Conservation (phyloP, 2,329 filamentous ascomycete species). For the Ceratocystis harringtonii region DNA sequence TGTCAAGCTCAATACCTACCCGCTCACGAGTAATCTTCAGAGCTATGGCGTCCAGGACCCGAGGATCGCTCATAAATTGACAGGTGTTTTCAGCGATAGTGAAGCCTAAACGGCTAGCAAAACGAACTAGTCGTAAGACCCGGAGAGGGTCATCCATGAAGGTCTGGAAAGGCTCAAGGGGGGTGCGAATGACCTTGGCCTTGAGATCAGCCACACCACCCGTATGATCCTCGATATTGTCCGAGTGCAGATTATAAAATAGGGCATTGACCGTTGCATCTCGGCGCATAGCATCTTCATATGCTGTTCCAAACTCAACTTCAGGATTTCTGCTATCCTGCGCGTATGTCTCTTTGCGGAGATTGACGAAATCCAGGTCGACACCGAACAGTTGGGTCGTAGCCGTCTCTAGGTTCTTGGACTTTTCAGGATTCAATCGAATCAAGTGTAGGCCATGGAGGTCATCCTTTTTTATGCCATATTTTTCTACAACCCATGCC, state of each 20-base stretch:
- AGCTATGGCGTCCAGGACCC: constrained; percentile 65
- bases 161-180: constrained; percentile 74
- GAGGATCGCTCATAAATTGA: constrained; percentile 57
- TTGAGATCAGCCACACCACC: constrained; percentile 63
- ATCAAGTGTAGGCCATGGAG: constrained; percentile 75
- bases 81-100: constrained; percentile 56
- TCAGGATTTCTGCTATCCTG: constrained; percentile 81
- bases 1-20: constrained; percentile 74
- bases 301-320: constrained; percentile 84
- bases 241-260: constrained; percentile 82
- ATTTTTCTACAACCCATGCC: constrained; percentile 44
- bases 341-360: constrained; percentile 79
- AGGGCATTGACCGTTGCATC: constrained; percentile 92
- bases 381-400: constrained; percentile 73
- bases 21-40: constrained; percentile 86
- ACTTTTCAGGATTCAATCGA: constrained; percentile 84
- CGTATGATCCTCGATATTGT: constrained; percentile 71
- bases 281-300: constrained; percentile 75
- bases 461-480: constrained; percentile 41
- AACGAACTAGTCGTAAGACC: constrained; percentile 73
- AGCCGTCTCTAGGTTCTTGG: constrained; percentile 86
- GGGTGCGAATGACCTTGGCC: constrained; percentile 61
- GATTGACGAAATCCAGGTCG: constrained; percentile 87
- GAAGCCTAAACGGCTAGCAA: constrained; percentile 74
- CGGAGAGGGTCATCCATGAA: constrained; percentile 89